A percentile compares a stretch with the other conserved stretches of the same genome.
These are phyloP conservation scores for Aureobasidium sp. DNA, from an alignment of 2,329 filamentous ascomycete genomes.

Conservation along the genomic window DNA sequence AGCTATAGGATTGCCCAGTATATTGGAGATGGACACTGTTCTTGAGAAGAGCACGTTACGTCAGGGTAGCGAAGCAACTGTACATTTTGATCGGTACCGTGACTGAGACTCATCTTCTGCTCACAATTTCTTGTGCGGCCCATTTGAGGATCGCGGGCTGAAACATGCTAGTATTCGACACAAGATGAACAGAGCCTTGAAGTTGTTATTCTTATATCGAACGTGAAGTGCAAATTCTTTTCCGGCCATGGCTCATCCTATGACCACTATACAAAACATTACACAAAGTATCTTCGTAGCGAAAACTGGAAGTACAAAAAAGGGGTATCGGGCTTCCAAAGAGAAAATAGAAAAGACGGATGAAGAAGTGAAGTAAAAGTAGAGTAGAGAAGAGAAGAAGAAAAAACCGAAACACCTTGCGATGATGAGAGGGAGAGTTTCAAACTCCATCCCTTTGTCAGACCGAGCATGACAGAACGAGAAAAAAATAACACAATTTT, in stretches of 20 bases:
- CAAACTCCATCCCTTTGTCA: neutral
- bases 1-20: too few species aligned
- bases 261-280: conserved; percentile 13
- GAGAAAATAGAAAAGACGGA: neutral
- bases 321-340: conserved; percentile 9
- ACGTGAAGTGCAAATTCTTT: neutral
- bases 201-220: neutral
- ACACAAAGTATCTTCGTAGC: conserved; percentile 4
- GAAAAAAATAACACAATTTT: neutral
- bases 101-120: too few species aligned
- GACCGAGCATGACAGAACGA: neutral
- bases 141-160: too few species aligned
- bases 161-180: too few species aligned
- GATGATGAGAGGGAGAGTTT: conserved; percentile 4
- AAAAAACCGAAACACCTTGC: neutral
- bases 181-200: too few species aligned
- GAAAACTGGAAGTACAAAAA: conserved; percentile 5
- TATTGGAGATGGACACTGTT: too few species aligned
- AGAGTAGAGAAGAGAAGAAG: neutral
- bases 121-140: too few species aligned
- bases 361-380: neutral
- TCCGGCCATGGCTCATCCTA: neutral
- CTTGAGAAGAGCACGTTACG: too few species aligned
- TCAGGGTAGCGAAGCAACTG: too few species aligned
- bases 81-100: too few species aligned